These are phyloP conservation scores for Scedosporium aurantiacum DNA, from an alignment of 2,329 filamentous ascomycete genomes.

Conservation along the genomic window DNA sequence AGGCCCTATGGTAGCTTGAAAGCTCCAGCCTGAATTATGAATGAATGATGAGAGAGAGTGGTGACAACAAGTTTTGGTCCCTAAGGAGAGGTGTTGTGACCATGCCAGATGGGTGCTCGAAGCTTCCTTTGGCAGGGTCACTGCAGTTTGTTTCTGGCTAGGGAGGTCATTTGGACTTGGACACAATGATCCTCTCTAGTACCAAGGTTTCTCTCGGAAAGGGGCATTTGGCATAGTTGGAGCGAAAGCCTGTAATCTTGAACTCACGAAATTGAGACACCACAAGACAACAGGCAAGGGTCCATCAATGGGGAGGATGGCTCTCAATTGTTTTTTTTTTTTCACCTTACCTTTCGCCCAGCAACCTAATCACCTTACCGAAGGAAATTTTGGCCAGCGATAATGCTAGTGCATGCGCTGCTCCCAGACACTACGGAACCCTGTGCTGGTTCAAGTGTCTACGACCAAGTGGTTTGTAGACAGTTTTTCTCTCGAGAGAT, in stretches of 20 bases:
- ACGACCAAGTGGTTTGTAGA: background rate
- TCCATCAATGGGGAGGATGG: too few species aligned
- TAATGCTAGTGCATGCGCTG: background rate
- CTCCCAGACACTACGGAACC: background rate
- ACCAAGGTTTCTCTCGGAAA: background rate
- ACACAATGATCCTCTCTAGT: background rate
- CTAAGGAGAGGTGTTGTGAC: background rate
- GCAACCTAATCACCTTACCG: background rate
- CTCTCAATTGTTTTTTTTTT: background rate
- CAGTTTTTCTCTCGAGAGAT: background rate
- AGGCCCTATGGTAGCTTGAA: slow-evolving; percentile 54
- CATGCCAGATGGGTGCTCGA: background rate
- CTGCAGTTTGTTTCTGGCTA: background rate
- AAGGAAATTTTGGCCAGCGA: background rate
- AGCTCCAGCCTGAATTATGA: slow-evolving; percentile 43
- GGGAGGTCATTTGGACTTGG: background rate
- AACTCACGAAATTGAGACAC: background rate
- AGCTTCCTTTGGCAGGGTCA: background rate
- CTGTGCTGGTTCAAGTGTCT: background rate
- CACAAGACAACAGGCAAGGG: background rate
- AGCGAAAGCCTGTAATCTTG: background rate
- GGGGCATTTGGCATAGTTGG: background rate
- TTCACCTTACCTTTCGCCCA: background rate
- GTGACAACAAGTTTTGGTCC: background rate
- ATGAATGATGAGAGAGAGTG: background rate